Percentiles rank a stretch among this genome's conserved stretches.
These are phyloP conservation scores for Chimonanthus praecox DNA, from an alignment of 164 flowering plant species.

Conservation along the genomic window DNA sequence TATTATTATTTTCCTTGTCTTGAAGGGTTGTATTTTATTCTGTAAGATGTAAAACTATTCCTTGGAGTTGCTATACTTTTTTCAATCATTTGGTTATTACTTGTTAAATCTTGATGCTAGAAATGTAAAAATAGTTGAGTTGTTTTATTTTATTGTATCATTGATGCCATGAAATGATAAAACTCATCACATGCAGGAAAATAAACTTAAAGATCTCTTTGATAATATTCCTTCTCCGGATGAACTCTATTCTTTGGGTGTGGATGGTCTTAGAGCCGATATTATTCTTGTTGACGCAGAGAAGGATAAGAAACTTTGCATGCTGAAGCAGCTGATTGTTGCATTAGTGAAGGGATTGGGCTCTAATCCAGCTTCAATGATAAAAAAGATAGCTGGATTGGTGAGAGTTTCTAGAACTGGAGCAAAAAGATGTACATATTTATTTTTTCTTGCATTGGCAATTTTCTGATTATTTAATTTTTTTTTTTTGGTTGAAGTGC, in stretches of 20 bases:
- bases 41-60: neutral
- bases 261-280: slow-evolving; percentile 69
- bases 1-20: neutral
- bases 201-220: slow-evolving; percentile 72
- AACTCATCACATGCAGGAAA: slow-evolving; percentile 45
- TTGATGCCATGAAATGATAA: neutral
- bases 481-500: no score
- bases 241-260: slow-evolving; percentile 65
- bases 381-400: slow-evolving; percentile 90
- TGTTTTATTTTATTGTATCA: neutral
- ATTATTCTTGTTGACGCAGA: slow-evolving; percentile 75
- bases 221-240: slow-evolving; percentile 71
- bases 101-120: neutral
- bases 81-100: neutral
- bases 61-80: neutral
- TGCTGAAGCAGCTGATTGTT: slow-evolving; percentile 77
- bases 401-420: slow-evolving; percentile 32
- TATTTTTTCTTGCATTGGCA: no score
- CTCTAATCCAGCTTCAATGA: slow-evolving; percentile 79
- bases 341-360: slow-evolving; percentile 73
- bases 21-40: neutral
- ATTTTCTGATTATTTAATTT: no score
- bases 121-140: neutral
- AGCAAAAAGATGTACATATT: neutral
- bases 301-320: slow-evolving; percentile 84